Conservation (phyloP, 2,329 filamentous ascomycete genomes). For the Fusarium illudens region DNA sequence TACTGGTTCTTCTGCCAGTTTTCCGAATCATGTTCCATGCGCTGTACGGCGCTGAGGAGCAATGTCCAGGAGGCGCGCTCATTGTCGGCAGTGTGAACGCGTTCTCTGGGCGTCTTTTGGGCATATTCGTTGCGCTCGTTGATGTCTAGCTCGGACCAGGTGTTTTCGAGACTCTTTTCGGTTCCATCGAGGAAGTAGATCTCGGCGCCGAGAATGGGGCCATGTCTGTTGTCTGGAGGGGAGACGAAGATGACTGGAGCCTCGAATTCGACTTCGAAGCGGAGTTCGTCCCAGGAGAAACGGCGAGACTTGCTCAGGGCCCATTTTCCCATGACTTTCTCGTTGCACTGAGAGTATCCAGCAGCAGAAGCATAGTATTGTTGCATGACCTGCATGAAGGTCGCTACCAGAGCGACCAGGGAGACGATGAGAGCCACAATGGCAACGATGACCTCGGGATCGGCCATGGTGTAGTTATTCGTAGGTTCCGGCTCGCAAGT, state of each 20-base stretch:
- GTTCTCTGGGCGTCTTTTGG: slow-evolving; percentile 41
- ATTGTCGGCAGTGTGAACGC: slow-evolving; percentile 64
- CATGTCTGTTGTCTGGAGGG: slow-evolving; percentile 51
- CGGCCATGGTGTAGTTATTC: slow-evolving; percentile 27
- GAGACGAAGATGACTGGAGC: slow-evolving; percentile 61
- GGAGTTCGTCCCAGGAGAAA: slow-evolving; percentile 55
- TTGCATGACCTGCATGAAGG: slow-evolving; percentile 58
- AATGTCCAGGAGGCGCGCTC: slow-evolving; percentile 64
- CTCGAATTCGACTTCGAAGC: slow-evolving; percentile 60
- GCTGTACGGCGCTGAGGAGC: slow-evolving; percentile 59
- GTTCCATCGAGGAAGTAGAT: slow-evolving; percentile 54
- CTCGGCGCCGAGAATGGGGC: slow-evolving; percentile 43
- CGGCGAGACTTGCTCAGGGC: slow-evolving; percentile 50
- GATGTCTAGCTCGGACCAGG: slow-evolving; percentile 46
- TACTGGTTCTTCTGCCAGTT: slow-evolving; percentile 55
- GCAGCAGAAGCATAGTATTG: slow-evolving; percentile 60
- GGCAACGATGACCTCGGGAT: slow-evolving; percentile 51
- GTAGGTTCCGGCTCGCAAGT: background rate
- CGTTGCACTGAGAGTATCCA: slow-evolving; percentile 59
- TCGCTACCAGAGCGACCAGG: slow-evolving; percentile 55
- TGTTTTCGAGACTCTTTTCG: slow-evolving; percentile 46
- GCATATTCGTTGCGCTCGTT: slow-evolving; percentile 42
- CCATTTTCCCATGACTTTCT: slow-evolving; percentile 60
- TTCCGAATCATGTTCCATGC: slow-evolving; percentile 58
- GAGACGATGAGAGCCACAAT: slow-evolving; percentile 58